A percentile compares a stretch with the other conserved stretches of the same genome.
phyloP scores from a whole-genome alignment of 2,329 filamentous ascomycete genomes.

The Stagonosporopsis chrysanthemi region DNA sequence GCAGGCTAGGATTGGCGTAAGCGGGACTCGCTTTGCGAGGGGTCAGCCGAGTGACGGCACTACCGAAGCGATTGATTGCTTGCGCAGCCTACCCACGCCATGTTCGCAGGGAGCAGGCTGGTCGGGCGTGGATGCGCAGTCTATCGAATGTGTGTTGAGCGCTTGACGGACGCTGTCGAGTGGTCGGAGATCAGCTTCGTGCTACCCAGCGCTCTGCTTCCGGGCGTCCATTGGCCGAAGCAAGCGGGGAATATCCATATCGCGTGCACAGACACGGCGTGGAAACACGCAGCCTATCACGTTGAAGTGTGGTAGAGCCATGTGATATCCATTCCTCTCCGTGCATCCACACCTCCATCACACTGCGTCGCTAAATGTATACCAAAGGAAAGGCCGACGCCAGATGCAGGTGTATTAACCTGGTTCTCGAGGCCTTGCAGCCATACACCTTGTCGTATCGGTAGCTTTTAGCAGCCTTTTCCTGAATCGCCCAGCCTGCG shows the following conservation, averaged over 20 bases:
- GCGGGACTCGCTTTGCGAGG: slow-evolving; percentile 28
- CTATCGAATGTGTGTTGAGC: slow-evolving; percentile 47
- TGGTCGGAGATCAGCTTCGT: slow-evolving; percentile 42
- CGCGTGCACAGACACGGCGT: slow-evolving; percentile 32
- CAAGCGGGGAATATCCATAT: slow-evolving; percentile 34
- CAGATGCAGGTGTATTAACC: slow-evolving; percentile 22
- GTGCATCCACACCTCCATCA: slow-evolving; percentile 42
- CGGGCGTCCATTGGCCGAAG: slow-evolving; percentile 30
- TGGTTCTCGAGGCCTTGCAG: slow-evolving; percentile 18
- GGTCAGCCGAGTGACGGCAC: slow-evolving; percentile 40
- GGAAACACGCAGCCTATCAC: slow-evolving; percentile 43
- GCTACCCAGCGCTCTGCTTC: slow-evolving; percentile 33
- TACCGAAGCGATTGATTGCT: slow-evolving; percentile 44
- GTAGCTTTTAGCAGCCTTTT: slow-evolving; percentile 46
- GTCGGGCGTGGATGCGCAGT: slow-evolving; percentile 40
- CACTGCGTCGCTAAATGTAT: slow-evolving; percentile 38
- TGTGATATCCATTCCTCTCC: slow-evolving; percentile 38
- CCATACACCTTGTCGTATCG: slow-evolving; percentile 35
- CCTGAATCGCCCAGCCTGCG: slow-evolving; percentile 27
- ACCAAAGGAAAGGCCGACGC: slow-evolving; percentile 19
- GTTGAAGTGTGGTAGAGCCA: slow-evolving; percentile 17
- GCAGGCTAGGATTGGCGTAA: slow-evolving; percentile 28
- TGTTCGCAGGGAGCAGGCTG: slow-evolving; percentile 40
- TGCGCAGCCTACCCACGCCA: slow-evolving; percentile 38
- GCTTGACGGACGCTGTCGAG: slow-evolving; percentile 44